A percentile compares a stretch with the other conserved stretches of the same genome.
phyloP scores from a whole-genome alignment of 805 yeast species.

The Nakazawaea populi region DNA sequence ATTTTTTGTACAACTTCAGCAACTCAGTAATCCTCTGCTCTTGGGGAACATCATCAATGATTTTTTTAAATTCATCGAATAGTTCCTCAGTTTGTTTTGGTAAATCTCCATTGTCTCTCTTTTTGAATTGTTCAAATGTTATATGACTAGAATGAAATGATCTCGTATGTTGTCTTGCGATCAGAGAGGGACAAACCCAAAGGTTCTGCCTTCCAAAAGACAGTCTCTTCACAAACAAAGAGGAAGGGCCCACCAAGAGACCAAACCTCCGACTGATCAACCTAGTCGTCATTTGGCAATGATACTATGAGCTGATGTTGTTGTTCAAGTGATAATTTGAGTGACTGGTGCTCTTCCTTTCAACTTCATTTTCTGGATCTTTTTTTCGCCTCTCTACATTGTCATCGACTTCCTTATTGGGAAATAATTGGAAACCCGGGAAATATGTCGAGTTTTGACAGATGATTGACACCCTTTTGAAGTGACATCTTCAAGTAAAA shows the following conservation, averaged over 20 bases:
- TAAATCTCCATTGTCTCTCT: not conserved
- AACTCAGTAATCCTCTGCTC: conserved; percentile 4
- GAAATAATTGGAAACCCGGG: too few species aligned
- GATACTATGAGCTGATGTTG: too few species aligned
- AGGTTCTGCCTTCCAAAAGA: not conserved
- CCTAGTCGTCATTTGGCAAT: not conserved
- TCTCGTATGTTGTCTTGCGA: not conserved
- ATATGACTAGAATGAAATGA: conserved; percentile 13
- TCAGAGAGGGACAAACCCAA: not conserved
- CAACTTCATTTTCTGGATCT: too few species aligned
- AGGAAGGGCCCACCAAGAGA: not conserved
- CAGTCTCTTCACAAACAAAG: not conserved
- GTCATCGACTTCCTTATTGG: too few species aligned
- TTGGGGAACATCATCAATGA: conserved; percentile 5
- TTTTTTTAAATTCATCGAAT: conserved; percentile 5
- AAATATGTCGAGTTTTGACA: too few species aligned
- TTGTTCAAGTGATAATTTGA: too few species aligned
- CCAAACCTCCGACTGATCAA: not conserved
- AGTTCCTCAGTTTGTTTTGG: conserved; percentile 3
- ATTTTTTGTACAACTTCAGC: conserved; percentile 8
- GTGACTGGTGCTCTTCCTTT: too few species aligned
- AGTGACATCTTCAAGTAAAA: too few species aligned
- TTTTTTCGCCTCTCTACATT: too few species aligned
- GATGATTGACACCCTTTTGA: too few species aligned
- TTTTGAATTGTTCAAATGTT: not conserved